Percentiles rank a stretch among this genome's conserved stretches.
Evolutionary conservation across 1,284 basidiomycete genomes (phyloP).

Genomic region (Pseudozyma thailandica): DNA sequence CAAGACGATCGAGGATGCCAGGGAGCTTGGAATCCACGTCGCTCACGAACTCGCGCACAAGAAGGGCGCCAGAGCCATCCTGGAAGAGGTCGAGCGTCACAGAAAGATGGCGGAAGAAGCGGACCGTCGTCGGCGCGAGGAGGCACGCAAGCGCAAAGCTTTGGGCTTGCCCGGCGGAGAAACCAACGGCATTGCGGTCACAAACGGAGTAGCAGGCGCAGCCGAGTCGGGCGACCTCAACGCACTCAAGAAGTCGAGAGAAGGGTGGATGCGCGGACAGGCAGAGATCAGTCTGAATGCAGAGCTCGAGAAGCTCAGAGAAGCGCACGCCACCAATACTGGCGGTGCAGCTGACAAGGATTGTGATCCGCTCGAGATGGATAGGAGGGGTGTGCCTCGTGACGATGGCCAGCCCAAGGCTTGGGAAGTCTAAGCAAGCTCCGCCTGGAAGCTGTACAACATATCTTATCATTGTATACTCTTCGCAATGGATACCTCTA

Average conservation of each 20-base stretch:
- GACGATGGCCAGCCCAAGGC: constrained; percentile 65
- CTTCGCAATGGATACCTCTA: constrained; percentile 2
- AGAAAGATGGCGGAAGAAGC: constrained; percentile 63
- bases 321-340: constrained; percentile 15
- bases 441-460: not conserved
- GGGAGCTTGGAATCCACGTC: constrained; percentile 54
- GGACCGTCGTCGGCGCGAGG: constrained; percentile 52
- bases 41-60: constrained; percentile 59
- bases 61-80: constrained; percentile 57
- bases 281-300: constrained; percentile 31
- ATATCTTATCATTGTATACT: not conserved
- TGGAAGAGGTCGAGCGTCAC: constrained; percentile 66
- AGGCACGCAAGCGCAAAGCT: constrained; percentile 43
- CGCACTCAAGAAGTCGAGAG: constrained; percentile 31
- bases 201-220: constrained; percentile 26
- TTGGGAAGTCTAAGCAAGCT: constrained; percentile 63
- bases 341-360: constrained; percentile 21
- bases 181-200: constrained; percentile 13
- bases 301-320: constrained; percentile 23
- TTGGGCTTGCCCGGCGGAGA: constrained; percentile 37
- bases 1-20: constrained; percentile 51
- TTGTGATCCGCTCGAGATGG: constrained; percentile 51
- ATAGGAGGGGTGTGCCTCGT: constrained; percentile 57
- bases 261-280: constrained; percentile 45
- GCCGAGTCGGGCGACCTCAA: constrained; percentile 40